Conservation (phyloP, 805 yeast species). For the Ogataea ramenticola region DNA sequence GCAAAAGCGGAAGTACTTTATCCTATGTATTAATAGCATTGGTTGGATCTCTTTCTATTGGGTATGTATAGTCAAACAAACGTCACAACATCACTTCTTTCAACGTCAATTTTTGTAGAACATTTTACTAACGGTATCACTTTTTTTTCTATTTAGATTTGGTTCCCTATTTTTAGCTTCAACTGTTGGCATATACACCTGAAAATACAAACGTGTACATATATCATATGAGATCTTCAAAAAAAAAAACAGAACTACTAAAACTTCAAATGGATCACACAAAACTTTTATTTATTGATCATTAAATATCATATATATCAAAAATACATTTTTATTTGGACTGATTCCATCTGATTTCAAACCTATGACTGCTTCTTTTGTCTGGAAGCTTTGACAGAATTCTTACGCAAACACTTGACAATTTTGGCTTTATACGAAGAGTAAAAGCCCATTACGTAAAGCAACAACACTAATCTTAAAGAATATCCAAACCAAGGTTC, state of each 20-base stretch:
- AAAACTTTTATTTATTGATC: too few species aligned
- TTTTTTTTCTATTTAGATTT: constrained; percentile 7
- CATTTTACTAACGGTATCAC: constrained; percentile 2
- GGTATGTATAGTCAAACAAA: constrained; percentile 2
- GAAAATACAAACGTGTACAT: not conserved
- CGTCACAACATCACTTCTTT: too few species aligned
- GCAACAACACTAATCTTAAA: constrained; percentile 9
- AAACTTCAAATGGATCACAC: too few species aligned
- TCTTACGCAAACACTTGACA: constrained; percentile 3
- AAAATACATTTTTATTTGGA: not conserved
- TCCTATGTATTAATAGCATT: constrained; percentile 12
- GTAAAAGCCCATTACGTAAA: constrained; percentile 16
- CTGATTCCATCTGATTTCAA: too few species aligned
- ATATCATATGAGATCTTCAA: too few species aligned
- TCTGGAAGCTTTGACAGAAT: not conserved
- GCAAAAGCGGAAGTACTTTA: not conserved
- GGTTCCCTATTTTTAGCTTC: constrained; percentile 23
- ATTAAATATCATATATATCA: not conserved
- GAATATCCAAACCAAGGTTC: constrained; percentile 1
- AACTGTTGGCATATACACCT: constrained; percentile 18
- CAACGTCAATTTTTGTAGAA: too few species aligned
- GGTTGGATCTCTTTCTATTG: constrained; percentile 15
- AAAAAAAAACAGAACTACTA: too few species aligned
- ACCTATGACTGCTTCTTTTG: not conserved
- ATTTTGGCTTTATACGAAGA: constrained; percentile 15